Evolutionary conservation across 495 filamentous ascomycete species (phyloP), one percentile per base, ranked within the genome.

Genomic region (Aspergillus carlsbadensis): DNA sequence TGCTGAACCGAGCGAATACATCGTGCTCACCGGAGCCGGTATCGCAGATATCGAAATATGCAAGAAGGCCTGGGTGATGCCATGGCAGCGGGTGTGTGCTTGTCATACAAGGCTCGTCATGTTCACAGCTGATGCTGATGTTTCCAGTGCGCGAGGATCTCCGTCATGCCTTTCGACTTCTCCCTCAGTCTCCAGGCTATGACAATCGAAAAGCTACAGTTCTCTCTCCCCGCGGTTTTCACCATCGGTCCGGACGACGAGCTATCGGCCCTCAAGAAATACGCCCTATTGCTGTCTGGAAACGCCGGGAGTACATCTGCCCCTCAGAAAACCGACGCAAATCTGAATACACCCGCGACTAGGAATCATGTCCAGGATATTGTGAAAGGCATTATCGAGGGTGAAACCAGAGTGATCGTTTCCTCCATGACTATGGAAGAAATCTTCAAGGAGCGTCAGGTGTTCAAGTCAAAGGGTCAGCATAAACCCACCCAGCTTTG

Each of bases 361-460:
- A 75, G 75, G 13, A 78, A 79, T 46, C 87, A 91, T 68, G 85
- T 91, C 31, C 87, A 91, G 67, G 86, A 88, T 65, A 94, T 92
- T 54, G 87, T 92, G 58, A 92, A 89, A 72, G 90, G 90, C 54
- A 90, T 94, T 70, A 92, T 94, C 64, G 89, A 92, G 69, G 90
- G 90, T 46, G 90, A 94, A 67, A 90, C 88, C 7, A 80, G 89
- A 43, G 85, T 87, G 21, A 81, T 92, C 44, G 88, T 94, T 31
- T 86, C 82, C 4, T 82, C 78, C 54, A 90, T 91, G 87, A 89
- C 88, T 11, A 91, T 92, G 88, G 89, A 92, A 64, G 90, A 92
- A 71, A 86, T 94, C 40, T 92, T 91, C 69, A 87, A 85, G 48
- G 85, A 88, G 70, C 78, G 90, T n/a, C 85, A 89, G 62, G 73